Conservation (phyloP, 2,329 filamentous ascomycete genomes). For the Macrophomina pseudophaseolina region DNA sequence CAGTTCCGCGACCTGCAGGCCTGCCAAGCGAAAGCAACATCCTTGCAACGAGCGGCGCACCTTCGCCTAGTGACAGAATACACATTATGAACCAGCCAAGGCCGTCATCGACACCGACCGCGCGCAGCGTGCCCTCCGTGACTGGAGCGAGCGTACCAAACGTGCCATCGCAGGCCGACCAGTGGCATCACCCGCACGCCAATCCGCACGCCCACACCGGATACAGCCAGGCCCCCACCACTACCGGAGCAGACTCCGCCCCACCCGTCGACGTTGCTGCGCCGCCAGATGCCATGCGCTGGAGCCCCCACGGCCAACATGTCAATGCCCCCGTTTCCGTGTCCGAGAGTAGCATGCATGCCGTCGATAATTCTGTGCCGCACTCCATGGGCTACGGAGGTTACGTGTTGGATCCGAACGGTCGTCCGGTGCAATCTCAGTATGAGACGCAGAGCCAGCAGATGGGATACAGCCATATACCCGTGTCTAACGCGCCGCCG, state of each 20-base stretch:
- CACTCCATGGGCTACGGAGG: constrained; percentile 27
- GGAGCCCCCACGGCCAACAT: constrained; percentile 38
- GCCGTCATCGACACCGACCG: constrained; percentile 44
- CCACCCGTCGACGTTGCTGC: constrained; percentile 37
- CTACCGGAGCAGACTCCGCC: constrained; percentile 21
- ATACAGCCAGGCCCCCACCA: constrained; percentile 24
- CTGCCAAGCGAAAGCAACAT: constrained; percentile 30
- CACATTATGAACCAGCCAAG: constrained; percentile 47
- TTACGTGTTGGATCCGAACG: constrained; percentile 45
- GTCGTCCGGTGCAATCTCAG: constrained; percentile 46
- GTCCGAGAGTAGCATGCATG: constrained; percentile 31
- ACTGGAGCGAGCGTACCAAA: constrained; percentile 35
- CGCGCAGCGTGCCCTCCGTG: constrained; percentile 45
- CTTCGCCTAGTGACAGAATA: constrained; percentile 46
- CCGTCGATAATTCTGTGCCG: constrained; percentile 25
- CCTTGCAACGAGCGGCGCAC: constrained; percentile 38
- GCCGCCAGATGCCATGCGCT: constrained; percentile 39
- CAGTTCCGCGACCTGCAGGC: constrained; percentile 22
- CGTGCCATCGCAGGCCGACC: constrained; percentile 39
- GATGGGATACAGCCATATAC: constrained; percentile 40
- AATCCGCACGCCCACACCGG: constrained; percentile 24
- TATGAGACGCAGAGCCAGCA: constrained; percentile 39
- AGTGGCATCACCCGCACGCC: constrained; percentile 44
- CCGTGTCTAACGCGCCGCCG: constrained; percentile 40
- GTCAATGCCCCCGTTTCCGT: constrained; percentile 42